These are phyloP conservation scores for Lobosporangium transversale DNA, from an alignment of 192 early-diverging fungal genomes.

Conservation along the genomic window DNA sequence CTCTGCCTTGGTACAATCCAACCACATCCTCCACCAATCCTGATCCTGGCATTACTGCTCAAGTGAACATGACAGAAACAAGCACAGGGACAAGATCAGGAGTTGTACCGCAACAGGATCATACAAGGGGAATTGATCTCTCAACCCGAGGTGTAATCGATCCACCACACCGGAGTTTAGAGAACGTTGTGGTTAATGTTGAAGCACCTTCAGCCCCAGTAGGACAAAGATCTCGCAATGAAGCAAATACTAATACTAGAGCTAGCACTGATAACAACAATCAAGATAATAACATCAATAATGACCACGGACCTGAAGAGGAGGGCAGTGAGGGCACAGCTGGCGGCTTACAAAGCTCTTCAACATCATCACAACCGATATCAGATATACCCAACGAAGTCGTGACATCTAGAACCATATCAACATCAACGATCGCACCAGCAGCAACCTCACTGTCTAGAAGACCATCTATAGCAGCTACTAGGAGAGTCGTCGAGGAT, in stretches of 20 bases:
- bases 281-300: neutral
- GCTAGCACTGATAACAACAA: neutral
- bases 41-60: neutral
- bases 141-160: neutral
- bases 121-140: neutral
- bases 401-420: too few relatives aligned
- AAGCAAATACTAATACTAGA: neutral
- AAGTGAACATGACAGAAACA: neutral
- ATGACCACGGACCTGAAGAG: neutral
- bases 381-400: too few relatives aligned
- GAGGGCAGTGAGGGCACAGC: too few relatives aligned
- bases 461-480: neutral
- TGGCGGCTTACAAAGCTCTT: too few relatives aligned
- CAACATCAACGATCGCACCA: neutral
- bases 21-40: too few relatives aligned
- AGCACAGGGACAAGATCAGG: neutral
- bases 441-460: neutral
- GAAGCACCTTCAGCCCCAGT: neutral
- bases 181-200: neutral
- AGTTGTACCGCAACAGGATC: neutral
- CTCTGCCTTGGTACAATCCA: neutral
- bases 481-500: conserved; percentile 24
- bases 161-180: neutral
- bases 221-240: too few relatives aligned
- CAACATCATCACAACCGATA: too few relatives aligned